Percentiles rank a stretch among this genome's conserved stretches.
Conservation (phyloP, 106 monocot genomes). For the Ottelia alismoides region DNA sequence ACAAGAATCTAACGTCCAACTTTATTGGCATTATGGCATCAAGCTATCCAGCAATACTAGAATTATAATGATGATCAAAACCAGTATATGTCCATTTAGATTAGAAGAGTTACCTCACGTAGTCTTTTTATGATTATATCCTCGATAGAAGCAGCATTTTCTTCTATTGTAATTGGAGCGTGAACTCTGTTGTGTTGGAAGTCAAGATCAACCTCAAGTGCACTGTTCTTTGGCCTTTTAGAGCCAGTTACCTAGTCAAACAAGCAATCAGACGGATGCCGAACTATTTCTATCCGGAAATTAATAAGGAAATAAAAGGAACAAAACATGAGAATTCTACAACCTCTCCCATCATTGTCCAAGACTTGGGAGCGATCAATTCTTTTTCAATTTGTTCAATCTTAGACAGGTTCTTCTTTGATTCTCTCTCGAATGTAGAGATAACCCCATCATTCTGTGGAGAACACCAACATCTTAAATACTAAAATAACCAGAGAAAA, state of each 20-base stretch:
- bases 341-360: constrained; percentile 98
- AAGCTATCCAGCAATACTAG: no score
- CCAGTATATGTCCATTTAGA: no score
- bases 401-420: constrained; percentile 34
- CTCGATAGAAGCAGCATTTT: constrained; percentile 76
- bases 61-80: no score
- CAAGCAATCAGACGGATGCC: neutral
- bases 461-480: constrained; percentile 13
- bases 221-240: constrained; percentile 93
- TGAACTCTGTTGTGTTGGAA: constrained; percentile 78
- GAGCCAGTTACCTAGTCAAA: constrained; percentile 62
- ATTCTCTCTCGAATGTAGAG: constrained; percentile 70
- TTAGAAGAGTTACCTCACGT: constrained; percentile 62
- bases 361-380: constrained; percentile 65
- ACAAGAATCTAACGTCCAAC: no score
- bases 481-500: no score
- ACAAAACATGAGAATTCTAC: neutral
- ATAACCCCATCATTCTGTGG: constrained; percentile 30
- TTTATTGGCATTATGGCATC: no score
- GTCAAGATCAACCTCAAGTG: constrained; percentile 91
- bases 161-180: constrained; percentile 65
- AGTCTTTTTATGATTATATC: constrained; percentile 82
- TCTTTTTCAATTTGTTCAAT: constrained; percentile 88
- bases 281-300: neutral
- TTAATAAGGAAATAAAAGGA: neutral